Evolutionary conservation across 2,329 filamentous ascomycete species (phyloP).

Genomic region (Claviceps paspali): DNA sequence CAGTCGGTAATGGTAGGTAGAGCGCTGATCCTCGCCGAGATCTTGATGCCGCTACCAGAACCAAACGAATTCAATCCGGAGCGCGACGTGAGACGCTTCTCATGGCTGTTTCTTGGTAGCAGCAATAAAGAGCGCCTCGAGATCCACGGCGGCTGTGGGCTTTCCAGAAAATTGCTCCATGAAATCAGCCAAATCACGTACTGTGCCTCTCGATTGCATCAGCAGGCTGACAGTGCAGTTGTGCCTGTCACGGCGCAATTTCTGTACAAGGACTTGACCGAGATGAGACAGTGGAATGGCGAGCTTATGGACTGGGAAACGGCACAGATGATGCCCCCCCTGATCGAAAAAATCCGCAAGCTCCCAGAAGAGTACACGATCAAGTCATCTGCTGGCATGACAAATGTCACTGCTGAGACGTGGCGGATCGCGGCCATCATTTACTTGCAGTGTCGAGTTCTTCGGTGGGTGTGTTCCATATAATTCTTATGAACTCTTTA

Average conservation of each 20-base stretch:
- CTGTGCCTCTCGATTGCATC: constrained; percentile 16
- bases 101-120: constrained; percentile 22
- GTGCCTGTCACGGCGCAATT: constrained; percentile 16
- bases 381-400: too few species aligned
- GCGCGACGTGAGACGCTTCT: constrained; percentile 16
- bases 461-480: too few species aligned
- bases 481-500: too few species aligned
- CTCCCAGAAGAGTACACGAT: too few species aligned
- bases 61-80: constrained; percentile 13
- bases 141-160: constrained; percentile 25
- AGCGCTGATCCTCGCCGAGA: constrained; percentile 22
- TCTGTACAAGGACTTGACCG: constrained; percentile 13
- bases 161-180: constrained; percentile 22
- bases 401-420: too few species aligned
- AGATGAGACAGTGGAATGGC: constrained; percentile 21
- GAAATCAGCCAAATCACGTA: constrained; percentile 22
- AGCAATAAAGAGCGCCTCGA: constrained; percentile 16
- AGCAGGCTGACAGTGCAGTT: constrained; percentile 17
- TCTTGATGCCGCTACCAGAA: constrained; percentile 19
- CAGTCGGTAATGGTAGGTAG: too few species aligned
- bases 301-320: constrained; percentile 12
- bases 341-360: too few species aligned
- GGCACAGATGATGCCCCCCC: constrained; percentile 5
- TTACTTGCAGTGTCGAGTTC: too few species aligned
- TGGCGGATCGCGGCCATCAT: too few species aligned